Base-by-base conservation (phyloP, 345 rosid species). In the Tarenaya hassleriana region DNA sequence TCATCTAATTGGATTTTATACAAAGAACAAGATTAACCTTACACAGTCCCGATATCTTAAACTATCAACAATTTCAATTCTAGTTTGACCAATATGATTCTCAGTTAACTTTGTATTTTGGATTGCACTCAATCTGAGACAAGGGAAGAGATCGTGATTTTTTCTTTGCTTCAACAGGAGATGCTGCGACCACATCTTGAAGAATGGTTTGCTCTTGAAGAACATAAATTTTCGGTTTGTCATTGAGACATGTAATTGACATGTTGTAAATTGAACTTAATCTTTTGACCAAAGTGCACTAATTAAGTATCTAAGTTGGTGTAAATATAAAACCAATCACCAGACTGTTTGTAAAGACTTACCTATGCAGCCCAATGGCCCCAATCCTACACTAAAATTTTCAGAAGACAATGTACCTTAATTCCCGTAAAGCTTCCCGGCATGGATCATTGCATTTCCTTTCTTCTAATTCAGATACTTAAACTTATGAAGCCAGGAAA, bases 171-270 rank as follows among this genome's bases (percentile, higher is more conserved):
- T 47, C 14, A 38, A 47, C 47, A 66, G 71, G 61, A 17, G 66
- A 66, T 54, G 61, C 32, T 59, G 70, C 66, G 34, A 66, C 51
- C 56, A 53, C 61, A 13, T 60, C 71, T 54, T 66, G 71, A 66
- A 47, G 66, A 42, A 59, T 17, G 31, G 12, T 32, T 58, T 35
- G 60, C 40, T 47, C 50, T 53, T 43, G 2, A 33, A 16, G 45
- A 66, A 39, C 46, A 21, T 20, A 52, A 41, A 32, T 48, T 37
- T 21, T 15, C 29, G 41, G 29, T 13, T 51, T 58, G 45, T 16
- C 50, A 47, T 50, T 66, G 41, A 59, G 29, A 24, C 59, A 58
- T 47, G 47, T 59, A 6, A 10, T 45, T 47, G 17, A 34, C 34
- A 52, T 7, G 47, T 4, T 64, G 33, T 58, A 29, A 1, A 58